Evolutionary conservation across 2,329 filamentous ascomycete genomes (phyloP).

Genomic region (Fusarium fujikuroi): DNA sequence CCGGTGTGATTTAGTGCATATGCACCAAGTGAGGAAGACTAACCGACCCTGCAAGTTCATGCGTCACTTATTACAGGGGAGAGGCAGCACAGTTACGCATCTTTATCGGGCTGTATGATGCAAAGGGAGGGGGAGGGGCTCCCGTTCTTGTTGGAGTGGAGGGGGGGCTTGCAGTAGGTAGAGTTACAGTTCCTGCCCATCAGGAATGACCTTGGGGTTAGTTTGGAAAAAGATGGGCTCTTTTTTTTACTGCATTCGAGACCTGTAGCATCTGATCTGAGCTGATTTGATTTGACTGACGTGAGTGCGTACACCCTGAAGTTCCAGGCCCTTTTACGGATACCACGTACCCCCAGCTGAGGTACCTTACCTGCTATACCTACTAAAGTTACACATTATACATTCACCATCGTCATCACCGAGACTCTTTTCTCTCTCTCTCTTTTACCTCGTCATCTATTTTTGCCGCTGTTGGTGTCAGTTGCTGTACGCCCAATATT

Average conservation of each 20-base stretch:
- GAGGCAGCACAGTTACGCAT: conserved; percentile 12
- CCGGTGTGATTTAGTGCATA: conserved; percentile 1
- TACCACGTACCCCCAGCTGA: neutral
- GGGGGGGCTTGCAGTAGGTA: neutral
- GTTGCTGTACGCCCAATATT: conserved; percentile 13
- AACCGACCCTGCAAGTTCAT: neutral
- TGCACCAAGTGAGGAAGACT: conserved; percentile 13
- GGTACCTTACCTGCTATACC: neutral
- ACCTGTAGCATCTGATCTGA: conserved; percentile 1
- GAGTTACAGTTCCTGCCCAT: neutral
- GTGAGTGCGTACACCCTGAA: conserved; percentile 21
- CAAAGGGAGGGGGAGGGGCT: conserved; percentile 40
- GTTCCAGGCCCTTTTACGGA: conserved; percentile 23
- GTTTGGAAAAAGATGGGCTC: neutral
- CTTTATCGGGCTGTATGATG: conserved; percentile 36
- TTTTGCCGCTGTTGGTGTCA: conserved; percentile 14
- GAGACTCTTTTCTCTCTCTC: conserved; percentile 8
- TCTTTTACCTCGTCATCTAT: conserved; percentile 3
- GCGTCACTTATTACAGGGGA: conserved; percentile 11
- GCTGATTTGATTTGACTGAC: conserved; percentile 8
- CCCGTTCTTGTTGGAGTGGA: conserved; percentile 9
- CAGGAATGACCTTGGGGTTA: neutral
- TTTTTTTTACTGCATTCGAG: conserved; percentile 10
- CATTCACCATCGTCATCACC: conserved; percentile 31
- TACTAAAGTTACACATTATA: conserved; percentile 32